Conservation (phyloP, 1,284 basidiomycete species). For the Trichosporon ovoides region DNA sequence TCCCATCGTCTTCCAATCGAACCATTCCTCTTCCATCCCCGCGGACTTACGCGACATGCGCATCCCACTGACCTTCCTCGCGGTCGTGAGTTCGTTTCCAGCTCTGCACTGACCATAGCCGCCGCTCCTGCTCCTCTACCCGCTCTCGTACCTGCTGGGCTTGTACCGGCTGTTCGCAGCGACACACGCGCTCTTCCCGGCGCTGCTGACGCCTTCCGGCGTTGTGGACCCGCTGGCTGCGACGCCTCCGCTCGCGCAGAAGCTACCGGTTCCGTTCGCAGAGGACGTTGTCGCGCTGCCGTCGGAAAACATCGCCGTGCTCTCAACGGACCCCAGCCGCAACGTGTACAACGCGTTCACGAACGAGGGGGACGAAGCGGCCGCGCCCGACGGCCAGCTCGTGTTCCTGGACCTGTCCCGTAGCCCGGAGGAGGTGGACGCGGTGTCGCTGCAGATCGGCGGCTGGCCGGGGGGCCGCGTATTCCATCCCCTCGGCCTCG, state of each 20-base stretch:
- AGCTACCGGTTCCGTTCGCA: neutral
- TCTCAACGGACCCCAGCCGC: conserved; percentile 10
- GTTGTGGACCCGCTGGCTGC: neutral
- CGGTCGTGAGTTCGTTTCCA: neutral
- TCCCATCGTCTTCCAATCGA: no score
- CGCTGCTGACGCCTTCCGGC: neutral
- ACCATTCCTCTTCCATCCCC: no score
- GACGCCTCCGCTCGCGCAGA: neutral
- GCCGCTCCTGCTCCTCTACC: conserved; percentile 15
- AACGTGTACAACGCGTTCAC: conserved; percentile 8
- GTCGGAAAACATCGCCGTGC: neutral
- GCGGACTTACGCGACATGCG: neutral
- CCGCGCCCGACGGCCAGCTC: neutral
- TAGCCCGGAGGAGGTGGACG: no score
- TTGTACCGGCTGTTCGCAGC: neutral
- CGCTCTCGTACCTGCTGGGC: conserved; percentile 2
- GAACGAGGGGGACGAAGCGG: neutral
- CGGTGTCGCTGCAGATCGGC: neutral
- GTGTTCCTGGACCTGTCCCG: neutral
- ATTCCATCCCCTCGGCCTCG: conserved; percentile 12
- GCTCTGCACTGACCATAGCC: conserved; percentile 5
- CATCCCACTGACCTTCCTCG: neutral
- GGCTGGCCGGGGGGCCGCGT: neutral
- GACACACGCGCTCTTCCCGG: neutral
- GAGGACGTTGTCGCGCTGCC: conserved; percentile 11